Conservation (phyloP, 345 rosid genomes). For the Populus euphratica region DNA sequence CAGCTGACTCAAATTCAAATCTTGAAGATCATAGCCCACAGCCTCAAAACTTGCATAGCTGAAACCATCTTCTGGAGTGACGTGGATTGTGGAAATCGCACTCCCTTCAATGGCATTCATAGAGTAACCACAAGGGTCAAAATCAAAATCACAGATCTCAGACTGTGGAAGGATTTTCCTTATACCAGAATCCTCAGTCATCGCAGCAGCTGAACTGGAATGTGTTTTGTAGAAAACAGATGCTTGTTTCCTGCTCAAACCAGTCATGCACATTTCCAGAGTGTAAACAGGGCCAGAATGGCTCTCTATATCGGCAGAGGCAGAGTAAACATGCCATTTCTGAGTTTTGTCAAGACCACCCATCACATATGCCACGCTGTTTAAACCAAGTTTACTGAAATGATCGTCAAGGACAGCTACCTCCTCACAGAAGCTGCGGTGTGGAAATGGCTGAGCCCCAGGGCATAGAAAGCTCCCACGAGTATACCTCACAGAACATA, state of each 20-base stretch:
- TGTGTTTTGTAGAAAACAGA: slow-evolving; percentile 59
- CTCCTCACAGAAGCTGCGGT: slow-evolving; percentile 73
- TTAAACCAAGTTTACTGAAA: slow-evolving; percentile 48
- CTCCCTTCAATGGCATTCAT: slow-evolving; percentile 72
- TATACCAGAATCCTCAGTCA: slow-evolving; percentile 62
- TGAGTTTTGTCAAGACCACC: slow-evolving; percentile 44
- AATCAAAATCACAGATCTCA: slow-evolving; percentile 65
- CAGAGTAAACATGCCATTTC: slow-evolving; percentile 83
- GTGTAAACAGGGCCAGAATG: slow-evolving; percentile 40
- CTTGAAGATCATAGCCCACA: slow-evolving; percentile 49
- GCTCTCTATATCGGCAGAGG: slow-evolving; percentile 25
- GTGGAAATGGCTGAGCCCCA: slow-evolving; percentile 64
- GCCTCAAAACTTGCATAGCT: slow-evolving; percentile 87
- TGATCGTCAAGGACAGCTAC: slow-evolving; percentile 63
- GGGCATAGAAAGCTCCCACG: slow-evolving; percentile 74
- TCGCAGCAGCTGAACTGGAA: slow-evolving; percentile 43
- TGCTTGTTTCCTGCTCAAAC: slow-evolving; percentile 51
- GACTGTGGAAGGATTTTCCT: slow-evolving; percentile 69
- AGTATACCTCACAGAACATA: slow-evolving; percentile 54
- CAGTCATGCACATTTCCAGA: slow-evolving; percentile 89
- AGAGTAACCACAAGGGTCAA: slow-evolving; percentile 81
- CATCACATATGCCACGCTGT: slow-evolving; percentile 65
- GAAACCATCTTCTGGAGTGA: slow-evolving; percentile 75
- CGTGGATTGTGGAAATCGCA: slow-evolving; percentile 73
- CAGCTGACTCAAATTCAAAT: slow-evolving; percentile 35